phyloP scores from a whole-genome alignment of 2,329 filamentous ascomycete species.

The Talaromyces funiculosus region DNA sequence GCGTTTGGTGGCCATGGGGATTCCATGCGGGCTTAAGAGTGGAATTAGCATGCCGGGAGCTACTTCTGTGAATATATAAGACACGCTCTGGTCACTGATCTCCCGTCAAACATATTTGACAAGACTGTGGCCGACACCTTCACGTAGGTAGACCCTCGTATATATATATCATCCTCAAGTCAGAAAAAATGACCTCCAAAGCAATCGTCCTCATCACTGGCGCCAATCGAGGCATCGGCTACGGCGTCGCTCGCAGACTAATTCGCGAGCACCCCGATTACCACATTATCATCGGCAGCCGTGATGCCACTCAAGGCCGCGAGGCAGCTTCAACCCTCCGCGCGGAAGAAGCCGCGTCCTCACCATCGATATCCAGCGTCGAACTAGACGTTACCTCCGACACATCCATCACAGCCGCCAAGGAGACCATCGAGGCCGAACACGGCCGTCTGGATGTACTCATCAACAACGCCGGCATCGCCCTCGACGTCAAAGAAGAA shows the following conservation, averaged over 20 bases:
- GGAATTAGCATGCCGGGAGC: neutral
- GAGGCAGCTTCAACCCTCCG: conserved; percentile 3
- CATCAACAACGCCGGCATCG: conserved; percentile 11
- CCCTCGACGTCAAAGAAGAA: conserved; percentile 5
- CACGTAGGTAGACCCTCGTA: too few relatives aligned
- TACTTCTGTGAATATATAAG: neutral
- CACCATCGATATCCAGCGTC: neutral
- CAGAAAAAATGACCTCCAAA: neutral
- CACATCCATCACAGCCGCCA: conserved; percentile 3
- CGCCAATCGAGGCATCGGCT: conserved; percentile 6
- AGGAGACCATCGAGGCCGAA: neutral
- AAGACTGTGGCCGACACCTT: too few relatives aligned
- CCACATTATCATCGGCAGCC: conserved; percentile 10
- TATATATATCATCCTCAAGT: too few relatives aligned
- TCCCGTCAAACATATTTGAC: neutral
- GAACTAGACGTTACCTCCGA: conserved; percentile 10
- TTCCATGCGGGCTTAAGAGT: neutral
- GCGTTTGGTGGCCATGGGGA: neutral
- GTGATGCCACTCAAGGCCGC: neutral
- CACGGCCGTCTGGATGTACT: conserved; percentile 10
- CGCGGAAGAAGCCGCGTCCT: neutral
- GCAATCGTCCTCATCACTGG: conserved; percentile 6
- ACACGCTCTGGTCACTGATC: neutral
- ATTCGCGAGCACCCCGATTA: neutral
- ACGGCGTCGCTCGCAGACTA: neutral